Base-by-base conservation (phyloP, 192 early-diverging fungal species). In the Coemansia sp. region DNA sequence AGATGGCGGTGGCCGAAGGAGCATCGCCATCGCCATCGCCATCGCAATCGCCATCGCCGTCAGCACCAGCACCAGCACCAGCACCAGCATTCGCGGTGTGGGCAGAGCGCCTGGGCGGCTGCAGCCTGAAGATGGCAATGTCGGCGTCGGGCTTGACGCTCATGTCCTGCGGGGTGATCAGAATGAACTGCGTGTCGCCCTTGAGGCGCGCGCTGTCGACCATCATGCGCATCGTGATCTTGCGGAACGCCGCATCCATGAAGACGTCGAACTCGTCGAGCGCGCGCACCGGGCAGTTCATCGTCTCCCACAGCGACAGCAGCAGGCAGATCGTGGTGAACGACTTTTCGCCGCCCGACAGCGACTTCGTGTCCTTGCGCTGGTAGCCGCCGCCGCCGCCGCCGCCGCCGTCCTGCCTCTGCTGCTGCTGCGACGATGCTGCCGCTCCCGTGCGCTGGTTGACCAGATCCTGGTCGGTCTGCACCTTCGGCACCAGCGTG, bases 221-320 rank as follows among this genome's bases (percentile, higher is more conserved):
- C 87, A 99, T 89, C 89, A 95, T 89, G 45, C 85, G 71, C 93
- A 97, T 97, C 42, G 87, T 91, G 63, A 91, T 88, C 37, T 83
- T 73, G 6, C 98, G 88, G 75, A 98, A 98, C n/a, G 97, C 95
- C 5, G 94, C 93, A 76, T 99, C 98, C 95, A 96, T 97, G 69
- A 95, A 99, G 21, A 99, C 96, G 75, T 98, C 98, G 87, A 97
- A 99, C 86, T 99, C 98, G 72, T 99, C 98, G 70, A 99, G 80
- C 21, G 91, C 92, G n/a, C 96, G 87, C 57, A 99, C 92, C 8
- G 96, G 93, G 48, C 91, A 90, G 32, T 88, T 86, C 87, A 99
- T 96, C 10, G 87, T 84, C 52, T 96, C 92, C 98, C 98, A 99
- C 21, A 99, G 83, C 7, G 96, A 85, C 54, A 99, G 76, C 16